These are phyloP conservation scores for Trichophyton rubrum DNA, from an alignment of 2,329 filamentous ascomycete species.

Conservation along the genomic window DNA sequence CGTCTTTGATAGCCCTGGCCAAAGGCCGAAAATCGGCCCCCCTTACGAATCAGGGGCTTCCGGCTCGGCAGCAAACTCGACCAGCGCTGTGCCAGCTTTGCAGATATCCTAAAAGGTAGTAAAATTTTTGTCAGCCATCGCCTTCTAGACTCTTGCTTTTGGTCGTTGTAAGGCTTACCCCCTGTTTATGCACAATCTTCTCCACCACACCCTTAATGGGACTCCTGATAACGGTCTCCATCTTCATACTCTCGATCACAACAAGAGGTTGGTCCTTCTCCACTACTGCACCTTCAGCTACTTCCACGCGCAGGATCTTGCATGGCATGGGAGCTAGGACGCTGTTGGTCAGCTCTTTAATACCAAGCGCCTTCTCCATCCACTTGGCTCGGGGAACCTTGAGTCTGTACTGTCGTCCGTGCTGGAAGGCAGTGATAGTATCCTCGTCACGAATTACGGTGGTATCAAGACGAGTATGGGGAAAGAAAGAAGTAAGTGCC, in stretches of 20 bases:
- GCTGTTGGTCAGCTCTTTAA: slow-evolving; percentile 67
- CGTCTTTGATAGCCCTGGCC: not conserved
- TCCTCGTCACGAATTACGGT: slow-evolving; percentile 51
- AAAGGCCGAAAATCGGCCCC: not conserved
- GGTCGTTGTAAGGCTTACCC: slow-evolving; percentile 41
- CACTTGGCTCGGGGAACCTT: slow-evolving; percentile 53
- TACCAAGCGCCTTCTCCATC: slow-evolving; percentile 75
- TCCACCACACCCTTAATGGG: slow-evolving; percentile 60
- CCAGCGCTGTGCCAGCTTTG: slow-evolving; percentile 61
- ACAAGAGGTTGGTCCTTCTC: slow-evolving; percentile 78
- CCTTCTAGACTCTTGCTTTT: slow-evolving; percentile 6
- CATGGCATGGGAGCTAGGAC: slow-evolving; percentile 94
- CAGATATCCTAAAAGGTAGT: slow-evolving; percentile 51
- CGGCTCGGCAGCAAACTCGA: slow-evolving; percentile 48
- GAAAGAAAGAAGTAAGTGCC: slow-evolving; percentile 63
- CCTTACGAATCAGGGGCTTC: slow-evolving; percentile 1
- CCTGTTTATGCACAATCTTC: slow-evolving; percentile 60
- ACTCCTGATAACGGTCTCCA: slow-evolving; percentile 72
- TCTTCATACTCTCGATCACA: slow-evolving; percentile 86
- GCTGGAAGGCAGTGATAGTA: slow-evolving; percentile 62
- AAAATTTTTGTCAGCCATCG: not conserved
- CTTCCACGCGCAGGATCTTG: slow-evolving; percentile 84
- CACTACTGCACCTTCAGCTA: slow-evolving; percentile 67
- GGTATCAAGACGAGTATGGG: slow-evolving; percentile 63
- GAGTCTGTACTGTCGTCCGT: slow-evolving; percentile 46